Evolutionary conservation across 2,329 filamentous ascomycete species (phyloP).

Genomic region (Fusarium hostae): DNA sequence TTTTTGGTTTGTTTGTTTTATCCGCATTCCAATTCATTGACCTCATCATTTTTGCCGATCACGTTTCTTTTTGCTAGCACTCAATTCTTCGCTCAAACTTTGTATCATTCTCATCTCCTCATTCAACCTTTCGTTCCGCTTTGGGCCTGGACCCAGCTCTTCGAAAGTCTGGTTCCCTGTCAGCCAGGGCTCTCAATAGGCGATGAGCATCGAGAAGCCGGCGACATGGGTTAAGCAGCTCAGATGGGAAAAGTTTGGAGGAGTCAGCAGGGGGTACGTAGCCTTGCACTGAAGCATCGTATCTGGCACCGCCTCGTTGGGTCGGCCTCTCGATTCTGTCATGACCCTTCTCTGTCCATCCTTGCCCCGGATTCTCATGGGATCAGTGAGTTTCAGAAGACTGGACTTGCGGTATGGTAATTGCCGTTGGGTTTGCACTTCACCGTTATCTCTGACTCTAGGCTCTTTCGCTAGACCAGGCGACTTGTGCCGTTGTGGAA

Average conservation of each 20-base stretch:
- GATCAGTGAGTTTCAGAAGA: constrained; percentile 19
- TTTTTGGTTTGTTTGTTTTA: constrained; percentile 8
- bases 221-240: constrained; percentile 14
- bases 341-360: not conserved
- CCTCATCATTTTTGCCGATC: constrained; percentile 21
- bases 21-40: constrained; percentile 12
- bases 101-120: constrained; percentile 2
- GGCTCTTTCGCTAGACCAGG: not conserved
- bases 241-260: constrained; percentile 15
- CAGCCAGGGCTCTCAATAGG: constrained; percentile 22
- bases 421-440: not conserved
- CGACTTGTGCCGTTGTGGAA: constrained; percentile 13
- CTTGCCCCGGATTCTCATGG: constrained; percentile 27
- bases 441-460: constrained; percentile 12
- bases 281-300: constrained; percentile 28
- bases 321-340: constrained; percentile 34
- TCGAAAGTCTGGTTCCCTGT: constrained; percentile 15
- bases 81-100: not conserved
- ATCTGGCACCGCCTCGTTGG: constrained; percentile 39
- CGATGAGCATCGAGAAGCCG: constrained; percentile 20
- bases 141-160: constrained; percentile 22
- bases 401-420: constrained; percentile 5
- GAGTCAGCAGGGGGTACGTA: constrained; percentile 37
- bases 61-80: not conserved
- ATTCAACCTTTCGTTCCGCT: constrained; percentile 20